A percentile compares a stretch with the other conserved stretches of the same genome.
Conservation (phyloP, 225 moss, liverwort and hornwort genomes). For the Anthoceros angustus region DNA sequence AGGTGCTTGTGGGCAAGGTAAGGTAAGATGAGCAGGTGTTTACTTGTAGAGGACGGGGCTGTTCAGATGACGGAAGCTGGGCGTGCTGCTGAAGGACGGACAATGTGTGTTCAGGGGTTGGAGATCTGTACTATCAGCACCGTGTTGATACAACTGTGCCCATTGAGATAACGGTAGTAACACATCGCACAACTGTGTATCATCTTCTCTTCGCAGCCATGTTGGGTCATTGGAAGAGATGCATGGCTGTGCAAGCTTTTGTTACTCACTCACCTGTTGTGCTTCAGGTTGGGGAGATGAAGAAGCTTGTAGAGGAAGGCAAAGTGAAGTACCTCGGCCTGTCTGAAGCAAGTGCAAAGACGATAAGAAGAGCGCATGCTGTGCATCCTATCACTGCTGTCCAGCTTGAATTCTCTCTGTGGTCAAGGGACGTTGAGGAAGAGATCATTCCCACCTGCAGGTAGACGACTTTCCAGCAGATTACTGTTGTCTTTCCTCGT, state of each 20-base stretch:
- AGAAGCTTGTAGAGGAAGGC: not conserved
- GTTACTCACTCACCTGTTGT: not conserved
- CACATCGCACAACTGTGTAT: not conserved
- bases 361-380: slow-evolving; percentile 30
- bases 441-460: slow-evolving; percentile 33
- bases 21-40: not conserved
- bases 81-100: not conserved
- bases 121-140: slow-evolving; percentile 2
- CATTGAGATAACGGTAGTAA: not conserved
- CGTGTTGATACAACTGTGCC: not conserved
- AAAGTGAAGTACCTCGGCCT: slow-evolving; percentile 9
- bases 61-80: not conserved
- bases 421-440: slow-evolving; percentile 26
- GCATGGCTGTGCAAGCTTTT: not conserved
- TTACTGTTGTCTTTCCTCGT: not conserved
- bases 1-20: slow-evolving; percentile 11
- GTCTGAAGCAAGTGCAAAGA: slow-evolving; percentile 26
- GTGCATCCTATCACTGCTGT: slow-evolving; percentile 34
- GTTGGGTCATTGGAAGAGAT: not conserved
- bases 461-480: slow-evolving; percentile 7
- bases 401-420: slow-evolving; percentile 33
- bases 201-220: no score
- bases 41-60: not conserved
- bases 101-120: not conserved
- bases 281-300: slow-evolving; percentile 1